These are phyloP conservation scores for Earliella scabrosa DNA, from an alignment of 1,284 basidiomycete genomes.

Conservation along the genomic window DNA sequence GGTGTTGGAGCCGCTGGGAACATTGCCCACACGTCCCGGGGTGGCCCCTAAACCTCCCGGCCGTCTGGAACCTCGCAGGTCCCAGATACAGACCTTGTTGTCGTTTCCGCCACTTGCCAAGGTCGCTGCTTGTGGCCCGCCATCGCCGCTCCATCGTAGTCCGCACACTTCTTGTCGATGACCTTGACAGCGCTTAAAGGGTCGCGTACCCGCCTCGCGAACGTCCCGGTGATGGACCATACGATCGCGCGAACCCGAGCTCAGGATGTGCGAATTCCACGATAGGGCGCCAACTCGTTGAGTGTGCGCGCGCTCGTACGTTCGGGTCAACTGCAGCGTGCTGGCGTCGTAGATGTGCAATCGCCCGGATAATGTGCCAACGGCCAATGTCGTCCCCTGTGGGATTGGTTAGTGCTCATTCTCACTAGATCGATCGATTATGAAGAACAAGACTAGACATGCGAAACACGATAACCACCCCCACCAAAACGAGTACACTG, in stretches of 20 bases:
- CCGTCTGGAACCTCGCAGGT: slow-evolving; percentile 68
- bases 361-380: slow-evolving; percentile 88
- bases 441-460: too few species aligned
- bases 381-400: slow-evolving; percentile 86
- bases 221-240: slow-evolving; percentile 94
- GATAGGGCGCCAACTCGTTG: slow-evolving; percentile 93
- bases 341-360: slow-evolving; percentile 97
- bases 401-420: not conserved
- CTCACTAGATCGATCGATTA: too few species aligned
- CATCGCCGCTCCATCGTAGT: slow-evolving; percentile 85
- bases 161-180: slow-evolving; percentile 98
- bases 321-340: slow-evolving; percentile 77
- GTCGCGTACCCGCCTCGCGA: slow-evolving; percentile 69
- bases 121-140: slow-evolving; percentile 39
- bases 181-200: slow-evolving; percentile 79
- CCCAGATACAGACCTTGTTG: slow-evolving; percentile 98
- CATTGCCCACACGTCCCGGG: slow-evolving; percentile 31
- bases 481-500: too few species aligned
- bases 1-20: slow-evolving; percentile 31
- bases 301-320: slow-evolving; percentile 86
- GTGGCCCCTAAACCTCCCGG: slow-evolving; percentile 33
- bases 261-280: slow-evolving; percentile 91
- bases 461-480: too few species aligned
- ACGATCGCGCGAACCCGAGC: slow-evolving; percentile 92
- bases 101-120: slow-evolving; percentile 98